These are phyloP conservation scores for Protomyces macrosporus DNA, from an alignment of 1,139 yeast genomes.

Conservation along the genomic window DNA sequence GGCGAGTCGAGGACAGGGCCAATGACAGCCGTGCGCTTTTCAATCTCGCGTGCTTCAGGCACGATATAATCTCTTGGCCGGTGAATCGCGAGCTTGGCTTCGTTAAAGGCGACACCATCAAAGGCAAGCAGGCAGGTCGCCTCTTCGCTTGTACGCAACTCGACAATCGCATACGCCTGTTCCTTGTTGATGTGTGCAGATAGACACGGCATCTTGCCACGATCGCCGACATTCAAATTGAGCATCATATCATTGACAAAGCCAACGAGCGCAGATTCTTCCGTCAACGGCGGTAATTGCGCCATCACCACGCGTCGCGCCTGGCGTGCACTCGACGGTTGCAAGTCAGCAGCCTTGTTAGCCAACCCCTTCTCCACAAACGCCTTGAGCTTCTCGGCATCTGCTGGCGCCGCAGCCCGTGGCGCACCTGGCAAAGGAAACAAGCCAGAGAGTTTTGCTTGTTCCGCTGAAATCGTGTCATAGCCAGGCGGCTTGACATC, in stretches of 20 bases:
- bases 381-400: conserved; percentile 52
- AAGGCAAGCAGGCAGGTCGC: conserved; percentile 58
- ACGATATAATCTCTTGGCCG: conserved; percentile 65
- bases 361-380: conserved; percentile 40
- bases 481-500: conserved; percentile 70
- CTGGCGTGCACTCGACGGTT: conserved; percentile 35
- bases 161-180: conserved; percentile 39
- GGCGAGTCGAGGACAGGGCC: conserved; percentile 37
- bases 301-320: conserved; percentile 51
- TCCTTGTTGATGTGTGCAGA: conserved; percentile 30
- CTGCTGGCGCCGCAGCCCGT: conserved; percentile 44
- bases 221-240: conserved; percentile 28
- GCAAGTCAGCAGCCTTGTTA: conserved; percentile 30
- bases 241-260: conserved; percentile 33
- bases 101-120: conserved; percentile 40
- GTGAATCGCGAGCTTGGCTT: conserved; percentile 41
- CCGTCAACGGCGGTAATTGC: conserved; percentile 45
- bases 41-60: conserved; percentile 34
- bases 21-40: conserved; percentile 25
- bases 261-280: conserved; percentile 29
- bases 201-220: conserved; percentile 25
- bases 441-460: conserved; percentile 75
- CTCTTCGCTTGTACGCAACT: conserved; percentile 50
- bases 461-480: conserved; percentile 67
- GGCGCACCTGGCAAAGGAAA: conserved; percentile 74